phyloP scores from a whole-genome alignment of 768 basidiomycete genomes.

The Boletus barrowsii region DNA sequence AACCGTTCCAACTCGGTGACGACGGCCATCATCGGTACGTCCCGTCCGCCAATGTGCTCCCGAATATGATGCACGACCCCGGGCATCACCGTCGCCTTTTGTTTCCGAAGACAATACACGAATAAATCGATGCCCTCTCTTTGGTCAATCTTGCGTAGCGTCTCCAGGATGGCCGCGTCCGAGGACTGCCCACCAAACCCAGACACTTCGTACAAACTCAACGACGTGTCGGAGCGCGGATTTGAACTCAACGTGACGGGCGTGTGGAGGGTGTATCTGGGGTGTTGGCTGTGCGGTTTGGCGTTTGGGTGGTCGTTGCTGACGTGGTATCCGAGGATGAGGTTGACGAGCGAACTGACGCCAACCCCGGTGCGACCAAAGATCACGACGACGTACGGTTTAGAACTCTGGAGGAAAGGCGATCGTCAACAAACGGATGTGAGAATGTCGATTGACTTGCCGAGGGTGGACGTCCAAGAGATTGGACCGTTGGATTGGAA shows the following conservation, averaged over 20 bases:
- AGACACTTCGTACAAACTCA: conserved; percentile 23
- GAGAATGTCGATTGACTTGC: neutral
- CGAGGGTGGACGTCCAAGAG: neutral
- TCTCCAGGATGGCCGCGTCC: conserved; percentile 13
- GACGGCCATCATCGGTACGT: conserved; percentile 22
- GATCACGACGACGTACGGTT: conserved; percentile 24
- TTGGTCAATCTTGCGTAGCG: conserved; percentile 13
- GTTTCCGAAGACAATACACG: conserved; percentile 24
- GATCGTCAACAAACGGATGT: neutral
- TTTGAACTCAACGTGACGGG: no score
- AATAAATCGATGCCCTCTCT: conserved; percentile 20
- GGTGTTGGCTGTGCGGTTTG: neutral
- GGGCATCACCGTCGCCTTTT: conserved; percentile 15
- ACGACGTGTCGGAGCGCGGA: neutral
- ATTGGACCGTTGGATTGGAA: neutral
- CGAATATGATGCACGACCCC: conserved; percentile 6
- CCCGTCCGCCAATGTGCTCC: neutral
- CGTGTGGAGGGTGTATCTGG: no score
- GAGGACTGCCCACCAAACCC: conserved; percentile 12
- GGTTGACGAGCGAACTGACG: conserved; percentile 28
- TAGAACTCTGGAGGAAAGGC: neutral
- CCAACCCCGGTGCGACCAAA: conserved; percentile 30
- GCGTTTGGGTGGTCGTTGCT: conserved; percentile 16
- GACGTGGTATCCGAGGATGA: conserved; percentile 20
- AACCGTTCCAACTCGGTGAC: conserved; percentile 28